Conservation (phyloP, 1,284 basidiomycete genomes). For the Cryptococcus sp. region DNA sequence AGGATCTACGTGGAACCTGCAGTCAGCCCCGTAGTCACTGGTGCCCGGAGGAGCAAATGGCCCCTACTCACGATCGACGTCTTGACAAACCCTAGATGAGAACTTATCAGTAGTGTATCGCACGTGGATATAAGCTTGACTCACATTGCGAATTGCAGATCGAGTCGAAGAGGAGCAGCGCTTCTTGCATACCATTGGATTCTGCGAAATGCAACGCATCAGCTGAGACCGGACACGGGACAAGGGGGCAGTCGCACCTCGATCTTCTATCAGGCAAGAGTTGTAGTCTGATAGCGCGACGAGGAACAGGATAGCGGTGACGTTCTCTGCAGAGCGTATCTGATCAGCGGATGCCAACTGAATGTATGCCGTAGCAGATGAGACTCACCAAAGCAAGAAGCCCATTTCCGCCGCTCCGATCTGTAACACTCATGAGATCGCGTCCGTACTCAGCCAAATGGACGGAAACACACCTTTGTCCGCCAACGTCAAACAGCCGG, state of each 20-base stretch:
- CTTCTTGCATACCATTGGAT: conserved; percentile 98
- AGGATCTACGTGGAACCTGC: conserved; percentile 61
- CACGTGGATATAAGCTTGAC: conserved; percentile 4
- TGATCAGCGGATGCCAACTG: no score
- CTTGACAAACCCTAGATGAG: conserved; percentile 69
- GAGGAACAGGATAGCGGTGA: conserved; percentile 91
- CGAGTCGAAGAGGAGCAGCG: conserved; percentile 92
- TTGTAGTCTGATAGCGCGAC: conserved; percentile 94
- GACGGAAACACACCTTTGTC: conserved; percentile 89
- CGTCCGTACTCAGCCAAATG: conserved; percentile 64
- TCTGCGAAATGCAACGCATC: conserved; percentile 56
- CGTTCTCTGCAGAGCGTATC: conserved; percentile 59
- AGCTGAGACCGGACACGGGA: not conserved
- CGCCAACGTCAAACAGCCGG: conserved; percentile 90
- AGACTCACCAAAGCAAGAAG: conserved; percentile 67
- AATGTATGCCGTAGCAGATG: not conserved
- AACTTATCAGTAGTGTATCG: not conserved
- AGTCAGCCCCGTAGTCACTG: no score
- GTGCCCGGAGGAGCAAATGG: not conserved
- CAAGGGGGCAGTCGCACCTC: conserved; percentile 67
- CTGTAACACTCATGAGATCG: not conserved
- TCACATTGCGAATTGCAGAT: conserved; percentile 74
- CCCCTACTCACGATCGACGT: conserved; percentile 73
- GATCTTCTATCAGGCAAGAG: conserved; percentile 90
- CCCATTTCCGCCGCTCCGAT: conserved; percentile 44